Base-by-base conservation (phyloP, 208 protist genomes). In the Balamuthia mandrillaris region DNA sequence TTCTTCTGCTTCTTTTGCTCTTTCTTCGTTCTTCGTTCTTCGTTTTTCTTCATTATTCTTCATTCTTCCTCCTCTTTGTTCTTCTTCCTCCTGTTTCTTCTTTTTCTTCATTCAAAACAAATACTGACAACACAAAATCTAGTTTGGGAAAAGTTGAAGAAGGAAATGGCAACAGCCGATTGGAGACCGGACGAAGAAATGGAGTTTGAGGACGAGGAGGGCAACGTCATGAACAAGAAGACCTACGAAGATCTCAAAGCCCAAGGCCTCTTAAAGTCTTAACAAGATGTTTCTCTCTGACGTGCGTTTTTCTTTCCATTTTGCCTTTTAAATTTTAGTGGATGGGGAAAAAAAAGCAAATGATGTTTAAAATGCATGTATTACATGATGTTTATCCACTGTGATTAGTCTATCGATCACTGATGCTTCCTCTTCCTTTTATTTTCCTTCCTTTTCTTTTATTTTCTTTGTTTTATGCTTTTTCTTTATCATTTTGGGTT, bases 201-300 rank as follows among this genome's bases (percentile, higher is more conserved):
- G 87, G 96, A 97, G 87, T 95, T 90, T 52, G 96, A 97, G 90
- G 94, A 96, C 81, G 72, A 70, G 37, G 33, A 93, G 24, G 95
- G 96, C 44, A 95, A 96, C 63, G 96, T 97, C 4, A 91, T 95
- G 60, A 94, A 45, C 70, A 95, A 95, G 42, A 95, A 96, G 86
- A 93, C 89, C 1, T 96, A 93, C 86, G 86, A 95, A 31, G 91
- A 96, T 47, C 83, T 97, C 3, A 82, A 75, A 65, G 90, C 88
- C 42, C 94, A 97, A 87, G 95, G 95, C 60, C 56, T 95, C n/a
- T n/a, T n/a, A n/a, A n/a, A n/a, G n/a, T n/a, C n/a, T n/a, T n/a
- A n/a, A n/a, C n/a, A n/a, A n/a, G n/a, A n/a, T n/a, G n/a, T n/a
- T n/a, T n/a, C n/a, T n/a, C n/a, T n/a, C n/a, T n/a, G n/a, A n/a